A percentile compares a stretch with the other conserved stretches of the same genome.
Evolutionary conservation across 495 filamentous ascomycete species (phyloP).

Genomic region (Thermothielavioides terrestris): DNA sequence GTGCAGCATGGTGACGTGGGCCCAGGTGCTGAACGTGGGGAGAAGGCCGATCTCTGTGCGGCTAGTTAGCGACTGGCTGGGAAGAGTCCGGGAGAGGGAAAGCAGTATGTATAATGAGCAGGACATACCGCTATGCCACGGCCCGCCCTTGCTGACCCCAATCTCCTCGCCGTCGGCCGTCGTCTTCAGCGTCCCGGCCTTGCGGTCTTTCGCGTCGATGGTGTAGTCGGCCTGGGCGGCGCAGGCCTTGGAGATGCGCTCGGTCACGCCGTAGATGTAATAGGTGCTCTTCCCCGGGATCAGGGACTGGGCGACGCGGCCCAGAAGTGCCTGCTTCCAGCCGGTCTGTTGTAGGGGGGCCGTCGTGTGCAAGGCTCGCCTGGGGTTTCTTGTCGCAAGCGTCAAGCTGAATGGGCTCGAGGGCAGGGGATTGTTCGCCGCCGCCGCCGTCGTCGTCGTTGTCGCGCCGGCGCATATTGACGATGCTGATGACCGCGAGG

Average conservation of each 20-base stretch:
- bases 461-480: background rate
- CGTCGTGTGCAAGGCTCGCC: slow-evolving; percentile 10
- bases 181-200: slow-evolving; percentile 49
- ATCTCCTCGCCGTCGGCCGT: slow-evolving; percentile 69
- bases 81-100: background rate
- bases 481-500: background rate
- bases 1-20: slow-evolving; percentile 90
- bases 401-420: background rate
- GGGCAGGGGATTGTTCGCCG: no score
- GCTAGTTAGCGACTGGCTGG: background rate
- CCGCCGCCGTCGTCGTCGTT: no score
- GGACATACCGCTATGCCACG: slow-evolving; percentile 74
- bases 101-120: slow-evolving; percentile 3
- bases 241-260: slow-evolving; percentile 71
- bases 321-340: slow-evolving; percentile 1
- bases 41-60: slow-evolving; percentile 41
- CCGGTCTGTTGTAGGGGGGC: background rate
- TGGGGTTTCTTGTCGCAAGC: background rate
- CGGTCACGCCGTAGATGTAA: slow-evolving; percentile 49
- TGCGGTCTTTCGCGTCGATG: slow-evolving; percentile 49
- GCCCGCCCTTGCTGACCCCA: slow-evolving; percentile 60
- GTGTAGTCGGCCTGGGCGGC: slow-evolving; percentile 65
- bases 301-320: slow-evolving; percentile 1
- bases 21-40: slow-evolving; percentile 89
- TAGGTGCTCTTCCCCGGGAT: slow-evolving; percentile 15